A percentile compares a stretch with the other conserved stretches of the same genome.
Conservation (phyloP, 176 grass and related monocot species). For the Paspalum notatum region DNA sequence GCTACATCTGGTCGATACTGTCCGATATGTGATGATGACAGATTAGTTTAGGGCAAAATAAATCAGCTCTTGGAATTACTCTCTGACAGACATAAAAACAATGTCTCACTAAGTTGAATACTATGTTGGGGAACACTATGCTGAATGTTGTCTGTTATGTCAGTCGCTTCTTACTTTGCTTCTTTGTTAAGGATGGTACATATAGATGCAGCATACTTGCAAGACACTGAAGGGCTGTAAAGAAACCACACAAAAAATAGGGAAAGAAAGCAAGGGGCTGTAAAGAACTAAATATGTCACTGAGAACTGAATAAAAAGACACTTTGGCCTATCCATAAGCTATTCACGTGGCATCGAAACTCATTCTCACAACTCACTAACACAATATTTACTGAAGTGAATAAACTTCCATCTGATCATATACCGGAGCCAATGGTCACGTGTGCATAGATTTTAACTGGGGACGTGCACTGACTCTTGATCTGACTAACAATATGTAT, state of each 20-base stretch:
- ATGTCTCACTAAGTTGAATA: no score
- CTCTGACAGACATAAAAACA: not conserved
- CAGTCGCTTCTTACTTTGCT: conserved; percentile 21
- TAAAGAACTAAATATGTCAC: not conserved
- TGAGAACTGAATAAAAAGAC: not conserved
- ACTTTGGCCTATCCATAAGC: not conserved
- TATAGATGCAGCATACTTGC: conserved; percentile 12
- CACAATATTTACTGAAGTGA: not conserved
- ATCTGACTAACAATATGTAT: conserved; percentile 52
- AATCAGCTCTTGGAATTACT: not conserved
- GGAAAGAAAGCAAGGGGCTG: not conserved
- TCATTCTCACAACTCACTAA: not conserved
- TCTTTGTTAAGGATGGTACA: conserved; percentile 27
- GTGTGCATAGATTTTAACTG: conserved; percentile 47
- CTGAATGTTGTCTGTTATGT: not conserved
- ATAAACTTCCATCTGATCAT: conserved; percentile 14
- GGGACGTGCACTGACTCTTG: conserved; percentile 23
- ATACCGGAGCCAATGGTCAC: not conserved
- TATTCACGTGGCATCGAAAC: not conserved
- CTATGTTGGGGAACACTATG: not conserved
- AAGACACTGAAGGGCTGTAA: not conserved
- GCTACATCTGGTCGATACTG: not conserved
- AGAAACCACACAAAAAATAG: not conserved
- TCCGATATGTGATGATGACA: conserved; percentile 18
- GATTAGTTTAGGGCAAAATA: conserved; percentile 12